Percentiles rank a stretch among this genome's conserved stretches.
phyloP scores from a whole-genome alignment of 345 rosid genomes.

The Dovyalis caffra region DNA sequence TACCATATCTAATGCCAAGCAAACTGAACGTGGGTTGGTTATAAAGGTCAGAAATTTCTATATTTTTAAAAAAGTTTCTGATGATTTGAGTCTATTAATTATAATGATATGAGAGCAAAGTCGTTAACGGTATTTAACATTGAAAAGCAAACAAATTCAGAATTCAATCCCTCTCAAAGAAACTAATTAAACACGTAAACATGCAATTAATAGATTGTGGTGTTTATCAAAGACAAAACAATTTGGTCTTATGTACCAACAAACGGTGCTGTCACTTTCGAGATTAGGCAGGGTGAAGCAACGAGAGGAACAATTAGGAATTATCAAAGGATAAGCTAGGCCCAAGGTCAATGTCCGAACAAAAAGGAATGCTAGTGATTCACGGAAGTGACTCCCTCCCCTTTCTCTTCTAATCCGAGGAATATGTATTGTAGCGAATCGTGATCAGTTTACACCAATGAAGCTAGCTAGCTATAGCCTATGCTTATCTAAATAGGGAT shows the following conservation, averaged over 20 bases:
- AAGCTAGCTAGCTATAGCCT: not conserved
- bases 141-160: not conserved
- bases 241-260: not conserved
- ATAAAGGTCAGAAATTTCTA: not conserved
- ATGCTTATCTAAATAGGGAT: not conserved
- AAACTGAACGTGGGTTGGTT: not conserved
- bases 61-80: not conserved
- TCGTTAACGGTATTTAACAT: not conserved
- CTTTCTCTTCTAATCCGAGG: not conserved
- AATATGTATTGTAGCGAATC: not conserved
- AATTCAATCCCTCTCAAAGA: not conserved
- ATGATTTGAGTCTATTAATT: not conserved
- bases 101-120: not conserved
- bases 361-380: constrained; percentile 18
- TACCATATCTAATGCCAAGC: not conserved
- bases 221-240: not conserved
- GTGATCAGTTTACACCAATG: not conserved
- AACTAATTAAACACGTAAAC: no score
- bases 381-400: constrained; percentile 16
- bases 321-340: constrained; percentile 6
- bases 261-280: constrained; percentile 25
- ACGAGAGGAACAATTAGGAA: not conserved
- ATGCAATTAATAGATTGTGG: not conserved
- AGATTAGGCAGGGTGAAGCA: constrained; percentile 14
- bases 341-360: constrained; percentile 9